Conservation (phyloP, 768 basidiomycete species). For the Phlebiopsis gigantea region DNA sequence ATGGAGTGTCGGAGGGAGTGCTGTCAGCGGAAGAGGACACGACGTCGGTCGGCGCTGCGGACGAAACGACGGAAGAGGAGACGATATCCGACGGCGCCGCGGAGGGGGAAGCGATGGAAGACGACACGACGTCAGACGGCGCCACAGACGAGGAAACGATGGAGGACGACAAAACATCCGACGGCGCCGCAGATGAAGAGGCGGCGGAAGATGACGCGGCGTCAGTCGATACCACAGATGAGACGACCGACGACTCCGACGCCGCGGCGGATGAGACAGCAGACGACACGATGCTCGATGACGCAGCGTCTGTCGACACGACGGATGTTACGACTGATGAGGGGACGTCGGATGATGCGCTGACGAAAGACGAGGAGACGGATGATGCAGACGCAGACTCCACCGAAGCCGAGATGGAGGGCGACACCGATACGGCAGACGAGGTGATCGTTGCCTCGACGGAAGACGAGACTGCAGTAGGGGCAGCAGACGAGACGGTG, state of each 20-base stretch:
- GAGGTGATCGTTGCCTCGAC: neutral
- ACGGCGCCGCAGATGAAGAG: neutral
- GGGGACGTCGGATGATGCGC: neutral
- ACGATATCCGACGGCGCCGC: neutral
- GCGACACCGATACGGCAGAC: neutral
- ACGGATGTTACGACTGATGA: neutral
- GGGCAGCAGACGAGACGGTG: neutral
- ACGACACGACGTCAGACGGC: neutral
- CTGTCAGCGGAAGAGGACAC: too few species aligned
- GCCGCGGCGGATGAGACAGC: neutral
- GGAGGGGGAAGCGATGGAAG: neutral
- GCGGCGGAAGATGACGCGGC: neutral
- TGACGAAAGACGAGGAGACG: neutral
- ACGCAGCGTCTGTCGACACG: neutral
- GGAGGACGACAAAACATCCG: neutral
- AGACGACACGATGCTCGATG: neutral
- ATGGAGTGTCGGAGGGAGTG: too few species aligned
- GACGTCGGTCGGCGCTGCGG: neutral
- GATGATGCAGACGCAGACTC: neutral
- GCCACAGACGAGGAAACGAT: neutral
- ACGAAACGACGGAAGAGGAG: neutral
- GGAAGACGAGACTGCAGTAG: neutral
- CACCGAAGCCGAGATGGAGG: neutral
- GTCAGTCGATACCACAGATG: neutral
- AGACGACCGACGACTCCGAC: neutral